Conservation (phyloP, 2,329 filamentous ascomycete genomes). For the Ampelomyces quisqualis region DNA sequence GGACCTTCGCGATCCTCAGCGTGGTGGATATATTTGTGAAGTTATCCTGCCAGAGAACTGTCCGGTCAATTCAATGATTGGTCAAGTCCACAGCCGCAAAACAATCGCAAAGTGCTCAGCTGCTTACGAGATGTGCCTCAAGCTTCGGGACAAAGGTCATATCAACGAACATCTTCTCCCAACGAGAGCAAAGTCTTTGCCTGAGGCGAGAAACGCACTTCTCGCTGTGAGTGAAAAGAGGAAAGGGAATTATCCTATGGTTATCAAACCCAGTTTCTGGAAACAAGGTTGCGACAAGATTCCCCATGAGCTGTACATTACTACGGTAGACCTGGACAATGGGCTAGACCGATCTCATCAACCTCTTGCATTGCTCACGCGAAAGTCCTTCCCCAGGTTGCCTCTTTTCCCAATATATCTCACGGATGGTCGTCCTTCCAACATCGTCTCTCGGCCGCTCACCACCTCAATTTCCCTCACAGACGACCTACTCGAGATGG, state of each 20-base stretch:
- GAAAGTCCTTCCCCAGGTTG: constrained; percentile 63
- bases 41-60: constrained; percentile 74
- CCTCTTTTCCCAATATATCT: constrained; percentile 73
- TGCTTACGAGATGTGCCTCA: constrained; percentile 77
- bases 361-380: constrained; percentile 70
- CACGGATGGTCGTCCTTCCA: constrained; percentile 61
- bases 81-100: constrained; percentile 67
- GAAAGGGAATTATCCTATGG: constrained; percentile 72
- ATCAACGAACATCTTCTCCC: constrained; percentile 76
- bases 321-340: constrained; percentile 61
- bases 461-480: constrained; percentile 48
- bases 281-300: constrained; percentile 44
- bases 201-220: constrained; percentile 81
- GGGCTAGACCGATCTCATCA: constrained; percentile 61
- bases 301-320: constrained; percentile 61
- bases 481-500: constrained; percentile 49
- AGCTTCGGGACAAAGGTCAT: constrained; percentile 65
- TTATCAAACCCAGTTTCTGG: constrained; percentile 78
- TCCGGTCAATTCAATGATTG: constrained; percentile 66
- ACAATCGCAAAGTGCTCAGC: constrained; percentile 81
- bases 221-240: constrained; percentile 80
- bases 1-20: constrained; percentile 8
- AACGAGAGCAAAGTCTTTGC: constrained; percentile 68
- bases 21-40: constrained; percentile 60
- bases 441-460: constrained; percentile 55